These are phyloP conservation scores for Sphagnum contortum DNA, from an alignment of 225 moss, liverwort and hornwort species.

Conservation along the genomic window DNA sequence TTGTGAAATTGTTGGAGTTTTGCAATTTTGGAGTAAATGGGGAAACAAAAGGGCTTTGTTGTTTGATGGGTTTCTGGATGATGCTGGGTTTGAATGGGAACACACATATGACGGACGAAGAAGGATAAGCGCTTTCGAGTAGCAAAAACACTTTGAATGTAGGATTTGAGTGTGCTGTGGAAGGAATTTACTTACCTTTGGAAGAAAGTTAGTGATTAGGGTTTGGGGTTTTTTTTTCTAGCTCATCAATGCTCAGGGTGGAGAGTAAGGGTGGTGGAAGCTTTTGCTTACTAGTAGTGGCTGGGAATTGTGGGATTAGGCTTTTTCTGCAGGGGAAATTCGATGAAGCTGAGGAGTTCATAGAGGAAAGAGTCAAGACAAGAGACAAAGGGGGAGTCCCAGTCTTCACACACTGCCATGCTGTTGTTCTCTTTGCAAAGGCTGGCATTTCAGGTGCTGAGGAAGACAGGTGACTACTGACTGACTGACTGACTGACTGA, in stretches of 20 bases:
- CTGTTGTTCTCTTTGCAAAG: constrained; percentile 88
- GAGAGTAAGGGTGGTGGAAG: neutral
- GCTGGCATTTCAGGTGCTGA: constrained; percentile 84
- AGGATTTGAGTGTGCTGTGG: neutral
- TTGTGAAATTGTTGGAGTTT: neutral
- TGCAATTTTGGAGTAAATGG: neutral
- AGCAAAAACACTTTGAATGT: too few species aligned
- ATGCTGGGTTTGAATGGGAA: neutral
- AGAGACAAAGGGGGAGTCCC: constrained; percentile 63
- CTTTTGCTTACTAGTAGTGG: neutral
- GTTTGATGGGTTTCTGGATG: neutral
- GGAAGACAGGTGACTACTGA: constrained; percentile 52
- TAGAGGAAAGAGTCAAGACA: constrained; percentile 51
- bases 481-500: too few species aligned
- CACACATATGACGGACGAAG: too few species aligned
- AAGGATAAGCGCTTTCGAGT: too few species aligned
- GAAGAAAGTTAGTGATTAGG: neutral
- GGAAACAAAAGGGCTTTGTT: neutral
- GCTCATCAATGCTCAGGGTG: too few species aligned
- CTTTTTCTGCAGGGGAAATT: constrained; percentile 86
- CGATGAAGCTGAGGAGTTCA: constrained; percentile 78
- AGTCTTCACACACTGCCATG: constrained; percentile 93
- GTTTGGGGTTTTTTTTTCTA: neutral
- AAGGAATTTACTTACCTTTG: neutral
- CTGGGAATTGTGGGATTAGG: constrained; percentile 18